A percentile compares a stretch with the other conserved stretches of the same genome.
phyloP scores from a whole-genome alignment of 768 basidiomycete species.

The Tylopilus rubrobrunneus region DNA sequence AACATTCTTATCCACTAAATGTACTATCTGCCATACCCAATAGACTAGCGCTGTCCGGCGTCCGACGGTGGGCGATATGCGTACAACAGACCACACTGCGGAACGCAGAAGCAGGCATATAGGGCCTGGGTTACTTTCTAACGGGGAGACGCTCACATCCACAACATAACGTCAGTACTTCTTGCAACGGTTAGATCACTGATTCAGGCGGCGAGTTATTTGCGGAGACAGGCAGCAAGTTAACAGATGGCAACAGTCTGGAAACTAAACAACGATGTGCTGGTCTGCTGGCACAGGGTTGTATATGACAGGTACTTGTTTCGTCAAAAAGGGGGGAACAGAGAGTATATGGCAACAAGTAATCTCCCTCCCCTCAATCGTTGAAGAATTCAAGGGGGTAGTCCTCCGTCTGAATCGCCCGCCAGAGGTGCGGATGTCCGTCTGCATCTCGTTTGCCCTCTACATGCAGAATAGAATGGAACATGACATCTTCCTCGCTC shows the following conservation, averaged over 20 bases:
- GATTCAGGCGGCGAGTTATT: neutral
- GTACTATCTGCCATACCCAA: constrained; percentile 25
- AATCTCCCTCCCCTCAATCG: constrained; percentile 9
- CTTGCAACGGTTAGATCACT: constrained; percentile 9
- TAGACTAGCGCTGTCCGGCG: constrained; percentile 15
- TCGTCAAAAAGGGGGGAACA: constrained; percentile 4
- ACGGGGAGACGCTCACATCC: neutral
- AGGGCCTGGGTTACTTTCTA: neutral
- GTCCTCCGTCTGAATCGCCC: constrained; percentile 58
- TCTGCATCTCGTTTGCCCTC: constrained; percentile 47
- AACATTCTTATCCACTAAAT: constrained; percentile 22
- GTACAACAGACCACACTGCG: neutral
- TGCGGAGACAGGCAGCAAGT: constrained; percentile 5
- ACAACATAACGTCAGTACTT: neutral
- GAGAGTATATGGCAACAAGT: neutral
- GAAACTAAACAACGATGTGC: neutral
- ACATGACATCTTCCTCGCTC: constrained; percentile 62
- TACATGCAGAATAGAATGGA: constrained; percentile 68
- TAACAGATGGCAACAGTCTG: neutral
- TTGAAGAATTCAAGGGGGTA: constrained; percentile 45
- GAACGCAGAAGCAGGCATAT: neutral
- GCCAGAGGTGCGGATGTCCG: constrained; percentile 52
- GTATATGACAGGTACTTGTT: constrained; percentile 15
- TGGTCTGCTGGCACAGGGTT: constrained; percentile 7
- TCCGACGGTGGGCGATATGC: neutral